Evolutionary conservation across 768 basidiomycete species (phyloP).

Genomic region (Mycena capillaripes): DNA sequence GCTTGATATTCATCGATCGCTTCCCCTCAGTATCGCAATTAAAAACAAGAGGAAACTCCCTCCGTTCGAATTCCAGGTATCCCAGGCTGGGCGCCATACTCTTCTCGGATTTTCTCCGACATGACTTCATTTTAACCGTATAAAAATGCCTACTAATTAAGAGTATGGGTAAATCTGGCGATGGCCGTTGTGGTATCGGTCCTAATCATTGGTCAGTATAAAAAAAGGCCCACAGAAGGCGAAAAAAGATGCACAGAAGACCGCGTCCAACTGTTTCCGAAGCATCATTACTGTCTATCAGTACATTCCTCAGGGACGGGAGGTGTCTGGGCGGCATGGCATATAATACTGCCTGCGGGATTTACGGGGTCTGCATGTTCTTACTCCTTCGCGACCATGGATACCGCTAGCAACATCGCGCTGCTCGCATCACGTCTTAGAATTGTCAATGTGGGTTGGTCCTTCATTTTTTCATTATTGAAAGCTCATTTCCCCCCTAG

Average conservation of each 20-base stretch:
- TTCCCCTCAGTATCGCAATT: no score
- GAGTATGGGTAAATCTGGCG: background rate
- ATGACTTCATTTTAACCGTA: background rate
- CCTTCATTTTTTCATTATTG: background rate
- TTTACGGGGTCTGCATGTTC: background rate
- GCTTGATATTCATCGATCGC: background rate
- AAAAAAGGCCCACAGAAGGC: background rate
- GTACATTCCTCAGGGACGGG: background rate
- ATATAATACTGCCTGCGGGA: slow-evolving; percentile 11
- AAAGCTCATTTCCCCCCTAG: background rate
- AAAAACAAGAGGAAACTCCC: no score
- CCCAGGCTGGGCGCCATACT: no score
- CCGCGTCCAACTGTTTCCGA: background rate
- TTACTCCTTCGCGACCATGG: slow-evolving; percentile 5
- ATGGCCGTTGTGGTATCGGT: background rate
- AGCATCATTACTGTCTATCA: background rate
- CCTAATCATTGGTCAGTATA: slow-evolving; percentile 2
- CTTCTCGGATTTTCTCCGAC: background rate
- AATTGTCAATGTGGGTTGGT: slow-evolving; percentile 25
- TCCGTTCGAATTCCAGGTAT: background rate
- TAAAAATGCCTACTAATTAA: background rate
- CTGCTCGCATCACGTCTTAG: slow-evolving; percentile 23
- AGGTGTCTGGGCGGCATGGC: background rate
- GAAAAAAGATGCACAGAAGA: background rate
- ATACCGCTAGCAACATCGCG: background rate